Conservation (phyloP, 352 stramenopile species). For the Phytophthora sansomeana region DNA sequence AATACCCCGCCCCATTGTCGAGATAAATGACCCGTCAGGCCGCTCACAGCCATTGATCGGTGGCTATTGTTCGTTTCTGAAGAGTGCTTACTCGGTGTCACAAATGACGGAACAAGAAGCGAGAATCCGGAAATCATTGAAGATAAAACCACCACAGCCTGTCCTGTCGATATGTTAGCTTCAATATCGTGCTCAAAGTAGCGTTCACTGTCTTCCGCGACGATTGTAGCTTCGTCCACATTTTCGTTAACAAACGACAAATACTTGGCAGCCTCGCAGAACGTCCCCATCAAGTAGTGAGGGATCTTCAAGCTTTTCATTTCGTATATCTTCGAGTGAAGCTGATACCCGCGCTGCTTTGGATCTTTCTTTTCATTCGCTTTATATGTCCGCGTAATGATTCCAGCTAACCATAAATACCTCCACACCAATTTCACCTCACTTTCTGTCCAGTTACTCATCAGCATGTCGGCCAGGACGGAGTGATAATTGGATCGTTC, state of each 20-base stretch:
- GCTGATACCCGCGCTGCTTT: slow-evolving; percentile 74
- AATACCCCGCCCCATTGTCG: slow-evolving; percentile 49
- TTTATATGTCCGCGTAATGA: slow-evolving; percentile 70
- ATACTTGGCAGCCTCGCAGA: slow-evolving; percentile 78
- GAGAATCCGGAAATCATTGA: slow-evolving; percentile 59
- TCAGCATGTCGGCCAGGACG: slow-evolving; percentile 73
- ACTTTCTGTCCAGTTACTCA: slow-evolving; percentile 71
- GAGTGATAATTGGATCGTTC: slow-evolving; percentile 78
- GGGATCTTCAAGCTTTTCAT: slow-evolving; percentile 77
- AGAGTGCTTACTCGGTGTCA: slow-evolving; percentile 28
- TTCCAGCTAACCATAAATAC: slow-evolving; percentile 81
- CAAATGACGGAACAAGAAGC: slow-evolving; percentile 51
- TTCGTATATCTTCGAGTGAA: slow-evolving; percentile 75
- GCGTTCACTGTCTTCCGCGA: slow-evolving; percentile 40
- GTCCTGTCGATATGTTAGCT: slow-evolving; percentile 53
- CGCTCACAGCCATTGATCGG: slow-evolving; percentile 61
- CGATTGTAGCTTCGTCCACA: slow-evolving; percentile 57
- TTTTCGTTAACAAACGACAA: slow-evolving; percentile 79
- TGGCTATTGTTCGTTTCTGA: slow-evolving; percentile 32
- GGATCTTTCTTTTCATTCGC: slow-evolving; percentile 56
- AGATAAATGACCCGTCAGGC: slow-evolving; percentile 71
- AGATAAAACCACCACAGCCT: slow-evolving; percentile 62
- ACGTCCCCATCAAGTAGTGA: slow-evolving; percentile 73
- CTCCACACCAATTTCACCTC: slow-evolving; percentile 88
- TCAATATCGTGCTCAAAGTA: slow-evolving; percentile 76